Conservation (phyloP, 73 alveolate species). For the Paraurostyla sp. region DNA sequence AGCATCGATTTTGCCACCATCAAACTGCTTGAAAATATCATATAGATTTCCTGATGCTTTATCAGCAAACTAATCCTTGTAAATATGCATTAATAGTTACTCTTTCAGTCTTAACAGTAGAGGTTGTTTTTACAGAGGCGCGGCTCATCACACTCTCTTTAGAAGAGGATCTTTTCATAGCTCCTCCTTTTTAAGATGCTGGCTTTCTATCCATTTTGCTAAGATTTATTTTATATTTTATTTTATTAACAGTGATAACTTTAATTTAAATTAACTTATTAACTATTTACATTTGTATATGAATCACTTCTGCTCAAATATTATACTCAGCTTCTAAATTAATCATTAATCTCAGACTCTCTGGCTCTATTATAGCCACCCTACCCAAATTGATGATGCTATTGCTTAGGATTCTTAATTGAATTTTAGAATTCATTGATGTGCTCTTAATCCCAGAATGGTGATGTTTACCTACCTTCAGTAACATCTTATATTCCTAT, state of each 20-base stretch:
- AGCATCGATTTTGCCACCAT: constrained; percentile 61
- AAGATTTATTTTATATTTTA: neutral
- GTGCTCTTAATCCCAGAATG: constrained; percentile 46
- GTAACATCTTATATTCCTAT: constrained; percentile 4
- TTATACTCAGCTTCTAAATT: constrained; percentile 31
- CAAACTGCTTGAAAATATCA: constrained; percentile 54
- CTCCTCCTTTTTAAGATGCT: neutral
- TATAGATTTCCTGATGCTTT: constrained; percentile 11
- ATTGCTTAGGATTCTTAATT: neutral
- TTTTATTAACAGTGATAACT: neutral
- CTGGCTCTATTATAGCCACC: constrained; percentile 12
- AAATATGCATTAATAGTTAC: neutral
- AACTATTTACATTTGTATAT: neutral
- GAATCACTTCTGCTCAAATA: neutral
- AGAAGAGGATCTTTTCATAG: constrained; percentile 40
- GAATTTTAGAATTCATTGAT: constrained; percentile 14
- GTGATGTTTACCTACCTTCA: constrained; percentile 41
- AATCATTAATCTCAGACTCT: constrained; percentile 4
- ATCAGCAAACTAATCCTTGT: constrained; percentile 7
- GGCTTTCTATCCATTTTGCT: neutral
- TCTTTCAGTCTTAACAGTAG: constrained; percentile 6
- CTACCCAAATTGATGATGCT: neutral
- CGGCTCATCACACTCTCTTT: neutral
- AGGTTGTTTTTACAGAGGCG: constrained; percentile 27
- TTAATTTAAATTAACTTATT: neutral